phyloP scores from a whole-genome alignment of 108 stramenopile genomes.

The Phaeodactylum tricornutum region DNA sequence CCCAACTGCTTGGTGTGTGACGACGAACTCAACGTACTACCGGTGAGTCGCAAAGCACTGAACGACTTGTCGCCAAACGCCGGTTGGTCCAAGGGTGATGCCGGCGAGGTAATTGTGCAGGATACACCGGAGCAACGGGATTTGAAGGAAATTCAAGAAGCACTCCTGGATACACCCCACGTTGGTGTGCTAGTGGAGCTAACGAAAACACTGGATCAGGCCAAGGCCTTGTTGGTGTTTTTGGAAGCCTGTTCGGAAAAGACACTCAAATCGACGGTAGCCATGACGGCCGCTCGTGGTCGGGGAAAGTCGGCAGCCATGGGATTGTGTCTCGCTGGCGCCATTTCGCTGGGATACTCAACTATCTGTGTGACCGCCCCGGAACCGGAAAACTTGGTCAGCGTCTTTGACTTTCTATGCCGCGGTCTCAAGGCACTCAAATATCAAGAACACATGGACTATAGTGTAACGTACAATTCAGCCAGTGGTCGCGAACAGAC shows the following conservation, averaged over 20 bases:
- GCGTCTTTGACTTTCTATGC: conserved; percentile 94
- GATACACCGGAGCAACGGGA: conserved; percentile 60
- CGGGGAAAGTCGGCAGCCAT: conserved; percentile 98
- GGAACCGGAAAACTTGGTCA: conserved; percentile 93
- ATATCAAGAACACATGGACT: conserved; percentile 97
- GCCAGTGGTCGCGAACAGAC: conserved; percentile 65
- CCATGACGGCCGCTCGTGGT: conserved; percentile 87
- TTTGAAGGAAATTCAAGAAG: conserved; percentile 75
- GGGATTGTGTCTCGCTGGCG: conserved; percentile 94
- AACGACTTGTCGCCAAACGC: conserved; percentile 20
- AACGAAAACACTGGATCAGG: conserved; percentile 95
- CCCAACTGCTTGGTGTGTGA: conserved; percentile 90
- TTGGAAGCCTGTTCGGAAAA: conserved; percentile 90
- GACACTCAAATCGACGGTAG: conserved; percentile 49
- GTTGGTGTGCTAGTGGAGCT: conserved; percentile 88
- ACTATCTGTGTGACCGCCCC: conserved; percentile 95
- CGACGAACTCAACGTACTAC: conserved; percentile 98
- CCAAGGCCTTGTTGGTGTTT: conserved; percentile 86
- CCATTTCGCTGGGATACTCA: conserved; percentile 91
- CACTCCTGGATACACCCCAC: conserved; percentile 86
- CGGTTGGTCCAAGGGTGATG: conserved; percentile 35
- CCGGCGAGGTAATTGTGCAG: conserved; percentile 41
- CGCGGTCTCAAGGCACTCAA: conserved; percentile 90
- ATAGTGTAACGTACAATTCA: conserved; percentile 70
- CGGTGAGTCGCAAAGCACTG: conserved; percentile 62